Conservation (phyloP, 1,284 basidiomycete genomes). For the Ganoderma lucidum region DNA sequence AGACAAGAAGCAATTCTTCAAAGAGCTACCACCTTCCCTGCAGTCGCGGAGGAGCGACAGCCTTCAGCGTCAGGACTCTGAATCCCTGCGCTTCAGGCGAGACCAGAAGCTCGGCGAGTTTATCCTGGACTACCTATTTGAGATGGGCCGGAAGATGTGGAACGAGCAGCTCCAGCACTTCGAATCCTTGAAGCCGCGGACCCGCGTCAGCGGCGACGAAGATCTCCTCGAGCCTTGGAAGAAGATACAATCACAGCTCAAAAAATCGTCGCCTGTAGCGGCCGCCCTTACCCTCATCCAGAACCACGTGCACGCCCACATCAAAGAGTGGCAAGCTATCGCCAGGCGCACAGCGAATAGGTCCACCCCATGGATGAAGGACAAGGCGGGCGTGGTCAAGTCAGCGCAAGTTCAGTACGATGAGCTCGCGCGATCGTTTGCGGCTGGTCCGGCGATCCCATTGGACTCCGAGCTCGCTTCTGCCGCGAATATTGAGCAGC, state of each 20-base stretch:
- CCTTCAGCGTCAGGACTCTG: neutral
- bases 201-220: neutral
- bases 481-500: slow-evolving; percentile 23
- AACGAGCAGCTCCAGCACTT: slow-evolving; percentile 30
- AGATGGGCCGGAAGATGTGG: slow-evolving; percentile 31
- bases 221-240: neutral
- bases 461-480: slow-evolving; percentile 20
- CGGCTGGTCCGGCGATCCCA: slow-evolving; percentile 24
- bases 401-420: slow-evolving; percentile 19
- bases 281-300: slow-evolving; percentile 18
- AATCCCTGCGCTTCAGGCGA: slow-evolving; percentile 10
- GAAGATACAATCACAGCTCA: neutral
- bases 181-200: slow-evolving; percentile 20
- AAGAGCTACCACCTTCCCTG: slow-evolving; percentile 33
- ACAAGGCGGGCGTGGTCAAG: neutral
- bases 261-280: neutral
- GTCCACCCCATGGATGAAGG: neutral
- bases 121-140: slow-evolving; percentile 41
- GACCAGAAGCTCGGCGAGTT: slow-evolving; percentile 29
- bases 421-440: slow-evolving; percentile 28
- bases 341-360: slow-evolving; percentile 7
- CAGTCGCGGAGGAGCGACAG: slow-evolving; percentile 6
- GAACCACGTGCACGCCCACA: slow-evolving; percentile 30
- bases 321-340: slow-evolving; percentile 22
- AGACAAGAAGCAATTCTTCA: slow-evolving; percentile 35